Conservation (phyloP, 2,329 filamentous ascomycete species). For the Alternaria brassicicola region DNA sequence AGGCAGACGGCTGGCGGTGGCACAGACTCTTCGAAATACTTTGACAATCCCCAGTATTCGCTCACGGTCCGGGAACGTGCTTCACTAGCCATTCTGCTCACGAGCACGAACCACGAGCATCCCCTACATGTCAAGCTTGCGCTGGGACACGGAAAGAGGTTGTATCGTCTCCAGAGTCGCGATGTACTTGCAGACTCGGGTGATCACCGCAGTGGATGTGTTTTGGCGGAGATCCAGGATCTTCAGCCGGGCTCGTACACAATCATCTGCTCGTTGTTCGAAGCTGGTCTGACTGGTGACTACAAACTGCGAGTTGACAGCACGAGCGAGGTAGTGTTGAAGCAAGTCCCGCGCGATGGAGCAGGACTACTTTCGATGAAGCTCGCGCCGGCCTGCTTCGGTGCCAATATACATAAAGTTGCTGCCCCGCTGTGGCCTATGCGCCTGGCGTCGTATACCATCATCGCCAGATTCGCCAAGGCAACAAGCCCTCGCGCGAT, state of each 20-base stretch:
- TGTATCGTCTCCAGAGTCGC: constrained; percentile 70
- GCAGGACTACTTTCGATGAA: constrained; percentile 73
- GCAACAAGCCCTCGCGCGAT: constrained; percentile 35
- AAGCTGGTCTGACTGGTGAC: constrained; percentile 73
- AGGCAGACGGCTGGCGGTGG: constrained; percentile 83
- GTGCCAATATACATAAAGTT: constrained; percentile 58
- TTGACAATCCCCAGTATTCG: constrained; percentile 86
- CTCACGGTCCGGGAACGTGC: constrained; percentile 64
- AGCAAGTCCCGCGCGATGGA: constrained; percentile 70
- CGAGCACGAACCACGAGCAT: constrained; percentile 68
- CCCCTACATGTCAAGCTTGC: constrained; percentile 86
- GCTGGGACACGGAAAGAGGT: constrained; percentile 74
- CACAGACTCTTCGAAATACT: constrained; percentile 74
- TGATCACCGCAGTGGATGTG: constrained; percentile 85
- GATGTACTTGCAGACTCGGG: constrained; percentile 84
- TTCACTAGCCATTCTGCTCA: constrained; percentile 74
- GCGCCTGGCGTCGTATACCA: constrained; percentile 66
- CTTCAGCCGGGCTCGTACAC: constrained; percentile 80
- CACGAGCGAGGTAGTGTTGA: constrained; percentile 61
- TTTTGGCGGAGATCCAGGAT: constrained; percentile 66
- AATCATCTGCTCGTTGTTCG: constrained; percentile 88
- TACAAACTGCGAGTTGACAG: constrained; percentile 80
- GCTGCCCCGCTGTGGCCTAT: constrained; percentile 57
- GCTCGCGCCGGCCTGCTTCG: constrained; percentile 61
- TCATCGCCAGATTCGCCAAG: constrained; percentile 58